Percentiles rank a stretch among this genome's conserved stretches.
Evolutionary conservation across 148 eudicot species (phyloP).

Genomic region (Amaranthus cruentus): DNA sequence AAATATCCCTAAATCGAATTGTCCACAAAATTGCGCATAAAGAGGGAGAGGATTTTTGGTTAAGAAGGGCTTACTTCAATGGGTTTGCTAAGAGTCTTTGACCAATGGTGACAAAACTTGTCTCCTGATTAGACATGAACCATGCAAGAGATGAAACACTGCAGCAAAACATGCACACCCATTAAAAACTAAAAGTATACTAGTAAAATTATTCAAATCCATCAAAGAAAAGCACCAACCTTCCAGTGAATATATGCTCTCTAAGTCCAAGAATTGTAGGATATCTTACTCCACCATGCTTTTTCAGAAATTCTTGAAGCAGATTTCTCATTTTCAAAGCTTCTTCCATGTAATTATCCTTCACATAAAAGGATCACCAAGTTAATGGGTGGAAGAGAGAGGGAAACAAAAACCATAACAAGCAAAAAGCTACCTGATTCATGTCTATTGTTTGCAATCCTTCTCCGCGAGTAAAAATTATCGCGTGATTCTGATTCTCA

Average conservation of each 20-base stretch:
- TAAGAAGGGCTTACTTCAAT: conserved; percentile 50
- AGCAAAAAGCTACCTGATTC: conserved; percentile 59
- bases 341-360: conserved; percentile 99
- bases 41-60: neutral
- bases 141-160: conserved; percentile 99
- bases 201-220: neutral
- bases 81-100: conserved; percentile 95
- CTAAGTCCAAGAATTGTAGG: conserved; percentile 95
- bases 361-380: conserved; percentile 8
- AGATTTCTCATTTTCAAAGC: conserved; percentile 98
- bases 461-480: conserved; percentile 93
- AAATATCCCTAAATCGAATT: too few species aligned
- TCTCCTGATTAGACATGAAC: conserved; percentile 99
- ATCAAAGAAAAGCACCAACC: conserved; percentile 36
- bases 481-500: conserved; percentile 96
- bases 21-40: neutral
- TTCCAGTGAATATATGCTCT: conserved; percentile 98
- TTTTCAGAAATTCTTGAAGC: conserved; percentile 88
- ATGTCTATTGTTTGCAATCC: conserved; percentile 95
- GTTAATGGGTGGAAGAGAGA: neutral
- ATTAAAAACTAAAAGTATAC: neutral
- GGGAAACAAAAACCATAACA: neutral
- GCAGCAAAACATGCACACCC: conserved; percentile 29
- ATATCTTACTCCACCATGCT: conserved; percentile 80
- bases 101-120: conserved; percentile 97